Evolutionary conservation across 352 stramenopile species (phyloP).

Genomic region (Phytophthora litchii): DNA sequence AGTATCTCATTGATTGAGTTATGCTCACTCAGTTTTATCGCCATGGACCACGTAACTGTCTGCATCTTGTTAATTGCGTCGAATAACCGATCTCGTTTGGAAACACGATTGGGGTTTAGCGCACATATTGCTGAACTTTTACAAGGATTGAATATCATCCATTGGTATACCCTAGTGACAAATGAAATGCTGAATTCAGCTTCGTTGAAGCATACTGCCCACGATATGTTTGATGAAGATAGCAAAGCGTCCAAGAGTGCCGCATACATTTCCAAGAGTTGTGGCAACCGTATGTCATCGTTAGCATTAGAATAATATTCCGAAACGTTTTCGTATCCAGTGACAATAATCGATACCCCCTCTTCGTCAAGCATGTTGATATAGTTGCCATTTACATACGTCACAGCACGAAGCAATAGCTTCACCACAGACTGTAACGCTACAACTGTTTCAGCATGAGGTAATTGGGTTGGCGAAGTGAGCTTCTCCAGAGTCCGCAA

Average conservation of each 20-base stretch:
- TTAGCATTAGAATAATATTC: conserved; percentile 1
- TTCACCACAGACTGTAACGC: conserved; percentile 10
- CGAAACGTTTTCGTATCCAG: conserved; percentile 13
- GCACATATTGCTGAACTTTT: not conserved
- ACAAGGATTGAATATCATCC: conserved; percentile 17
- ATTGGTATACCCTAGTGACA: conserved; percentile 14
- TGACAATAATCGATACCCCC: not conserved
- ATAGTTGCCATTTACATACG: not conserved
- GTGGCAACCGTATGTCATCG: conserved; percentile 4
- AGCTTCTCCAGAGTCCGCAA: conserved; percentile 3
- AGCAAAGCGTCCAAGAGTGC: conserved; percentile 6
- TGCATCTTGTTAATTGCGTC: conserved; percentile 1
- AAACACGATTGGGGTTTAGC: not conserved
- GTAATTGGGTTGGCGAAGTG: not conserved
- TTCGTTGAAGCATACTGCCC: not conserved
- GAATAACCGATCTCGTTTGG: conserved; percentile 10
- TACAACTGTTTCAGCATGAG: not conserved
- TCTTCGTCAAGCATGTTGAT: not conserved
- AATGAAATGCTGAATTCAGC: not conserved
- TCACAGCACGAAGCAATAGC: conserved; percentile 1
- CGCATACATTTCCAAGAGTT: conserved; percentile 12
- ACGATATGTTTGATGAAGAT: conserved; percentile 6
- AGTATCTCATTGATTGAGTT: conserved; percentile 1
- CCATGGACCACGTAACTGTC: not conserved
- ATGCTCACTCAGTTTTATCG: conserved; percentile 13